Evolutionary conservation across 2,329 filamentous ascomycete genomes (phyloP), one percentile per base, ranked within the genome.

Genomic region (Neoscytalidium dimidiatum): DNA sequence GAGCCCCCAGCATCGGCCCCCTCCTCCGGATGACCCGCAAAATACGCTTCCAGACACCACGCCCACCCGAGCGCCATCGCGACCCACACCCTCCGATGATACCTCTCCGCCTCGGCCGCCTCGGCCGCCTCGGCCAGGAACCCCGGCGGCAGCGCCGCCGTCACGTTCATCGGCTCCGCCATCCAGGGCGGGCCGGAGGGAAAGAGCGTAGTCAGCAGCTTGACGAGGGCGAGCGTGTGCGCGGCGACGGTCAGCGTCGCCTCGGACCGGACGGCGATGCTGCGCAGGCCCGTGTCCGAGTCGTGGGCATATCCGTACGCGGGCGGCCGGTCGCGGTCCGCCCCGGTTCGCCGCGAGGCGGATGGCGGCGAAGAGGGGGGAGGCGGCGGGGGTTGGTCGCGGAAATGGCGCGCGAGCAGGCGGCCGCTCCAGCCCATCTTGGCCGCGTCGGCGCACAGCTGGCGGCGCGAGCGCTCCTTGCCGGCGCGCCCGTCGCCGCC

Each of bases 51-150:
- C 28, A 60, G 4, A 19, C 38, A 41, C 56, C 41, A 31, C 26
- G 28, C 56, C 56, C 56, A 60, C 26, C 56, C 56, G 23, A 60
- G 26, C 5, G 26, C 19, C 56, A 60, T 60, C 8, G 56, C 56
- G 17, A 60, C 28, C 56, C 56, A 60, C 6, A 60, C 41, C 19
- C 56, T 38, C 17, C 35, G 53, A 26, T 60, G 28, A n/a, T 9
- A 5, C n/a, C 35, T 2, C 13, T 9, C 35, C 1, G 8, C 14
- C 38, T 29, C 53, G 14, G 14, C 35, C 2, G 46, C 44, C 44
- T 3, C 19, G 9, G 8, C 44, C 6, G 21, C n/a, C n/a, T 6
- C 43, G 31, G 11, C 6, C 31, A 43, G 29, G 4, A 19, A 35
- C 11, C 19, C 13, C 31, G 51, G 33, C 21, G 21, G 51, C 31